These are phyloP conservation scores for Angomonas deanei DNA, from an alignment of 208 protist genomes.

Conservation along the genomic window DNA sequence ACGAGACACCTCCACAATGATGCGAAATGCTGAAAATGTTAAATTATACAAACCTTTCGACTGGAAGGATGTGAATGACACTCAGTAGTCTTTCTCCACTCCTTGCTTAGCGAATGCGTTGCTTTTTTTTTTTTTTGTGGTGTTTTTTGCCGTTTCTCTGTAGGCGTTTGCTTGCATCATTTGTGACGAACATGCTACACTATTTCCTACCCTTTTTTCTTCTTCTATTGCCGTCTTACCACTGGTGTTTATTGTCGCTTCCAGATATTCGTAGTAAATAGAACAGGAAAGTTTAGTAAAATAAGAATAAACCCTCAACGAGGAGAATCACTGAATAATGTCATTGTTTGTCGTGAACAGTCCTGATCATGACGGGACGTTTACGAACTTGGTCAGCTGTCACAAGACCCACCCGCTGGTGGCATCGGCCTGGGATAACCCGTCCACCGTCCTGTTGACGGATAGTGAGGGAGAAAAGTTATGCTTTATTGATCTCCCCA, in stretches of 20 bases:
- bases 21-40: not conserved
- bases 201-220: conserved; percentile 6
- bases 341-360: conserved; percentile 70
- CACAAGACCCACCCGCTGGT: conserved; percentile 61
- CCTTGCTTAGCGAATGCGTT: too few relatives aligned
- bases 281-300: not conserved
- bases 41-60: not conserved
- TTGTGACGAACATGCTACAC: not conserved
- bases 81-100: too few relatives aligned
- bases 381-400: conserved; percentile 44
- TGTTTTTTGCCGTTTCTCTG: not conserved
- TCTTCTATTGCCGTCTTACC: conserved; percentile 4
- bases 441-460: conserved; percentile 65
- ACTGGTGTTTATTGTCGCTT: conserved; percentile 3
- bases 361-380: conserved; percentile 43
- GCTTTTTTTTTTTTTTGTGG: not conserved
- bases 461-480: conserved; percentile 79
- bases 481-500: conserved; percentile 34
- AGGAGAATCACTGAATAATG: conserved; percentile 18
- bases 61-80: not conserved
- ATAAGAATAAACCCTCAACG: not conserved
- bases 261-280: not conserved
- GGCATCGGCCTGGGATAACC: conserved; percentile 58
- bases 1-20: not conserved
- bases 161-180: not conserved